Conservation (phyloP, 441 rosid species). For the Arabidopsis hybrid region DNA sequence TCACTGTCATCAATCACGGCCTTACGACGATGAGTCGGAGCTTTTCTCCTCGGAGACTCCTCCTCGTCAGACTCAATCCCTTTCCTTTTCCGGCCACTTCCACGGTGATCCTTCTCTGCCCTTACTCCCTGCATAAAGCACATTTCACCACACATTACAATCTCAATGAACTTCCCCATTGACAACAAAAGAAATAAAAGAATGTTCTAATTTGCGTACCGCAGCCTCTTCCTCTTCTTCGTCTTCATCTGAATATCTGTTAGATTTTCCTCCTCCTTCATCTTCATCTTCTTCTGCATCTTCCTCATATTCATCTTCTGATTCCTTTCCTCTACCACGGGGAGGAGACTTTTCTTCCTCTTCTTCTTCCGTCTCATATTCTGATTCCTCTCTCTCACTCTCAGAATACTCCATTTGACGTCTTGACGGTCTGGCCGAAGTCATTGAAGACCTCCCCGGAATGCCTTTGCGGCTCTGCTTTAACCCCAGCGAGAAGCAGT, state of each 20-base stretch:
- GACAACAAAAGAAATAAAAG: background rate
- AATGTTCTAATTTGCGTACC: slow-evolving; percentile 52
- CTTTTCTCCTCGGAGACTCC: slow-evolving; percentile 76
- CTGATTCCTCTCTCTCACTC: slow-evolving; percentile 95
- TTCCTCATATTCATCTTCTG: slow-evolving; percentile 84
- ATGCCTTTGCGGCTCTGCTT: slow-evolving; percentile 75
- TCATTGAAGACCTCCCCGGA: slow-evolving; percentile 62
- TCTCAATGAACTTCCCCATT: slow-evolving; percentile 11
- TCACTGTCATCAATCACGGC: slow-evolving; percentile 82
- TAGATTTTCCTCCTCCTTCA: slow-evolving; percentile 60
- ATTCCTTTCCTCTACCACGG: slow-evolving; percentile 70
- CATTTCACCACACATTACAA: slow-evolving; percentile 17
- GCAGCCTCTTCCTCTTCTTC: slow-evolving; percentile 62
- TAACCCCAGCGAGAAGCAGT: slow-evolving; percentile 26
- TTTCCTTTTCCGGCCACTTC: slow-evolving; percentile 60
- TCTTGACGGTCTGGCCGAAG: slow-evolving; percentile 61
- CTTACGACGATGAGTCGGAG: slow-evolving; percentile 67
- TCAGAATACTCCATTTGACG: slow-evolving; percentile 79
- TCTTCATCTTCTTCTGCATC: slow-evolving; percentile 77
- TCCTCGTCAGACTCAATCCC: slow-evolving; percentile 81
- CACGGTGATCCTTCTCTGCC: slow-evolving; percentile 49
- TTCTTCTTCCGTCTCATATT: slow-evolving; percentile 92
- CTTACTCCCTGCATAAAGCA: slow-evolving; percentile 54
- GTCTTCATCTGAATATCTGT: slow-evolving; percentile 74
- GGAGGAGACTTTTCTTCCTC: slow-evolving; percentile 64